Evolutionary conservation across 73 alveolate genomes (phyloP).

Genomic region (Paramecium bursaria): DNA sequence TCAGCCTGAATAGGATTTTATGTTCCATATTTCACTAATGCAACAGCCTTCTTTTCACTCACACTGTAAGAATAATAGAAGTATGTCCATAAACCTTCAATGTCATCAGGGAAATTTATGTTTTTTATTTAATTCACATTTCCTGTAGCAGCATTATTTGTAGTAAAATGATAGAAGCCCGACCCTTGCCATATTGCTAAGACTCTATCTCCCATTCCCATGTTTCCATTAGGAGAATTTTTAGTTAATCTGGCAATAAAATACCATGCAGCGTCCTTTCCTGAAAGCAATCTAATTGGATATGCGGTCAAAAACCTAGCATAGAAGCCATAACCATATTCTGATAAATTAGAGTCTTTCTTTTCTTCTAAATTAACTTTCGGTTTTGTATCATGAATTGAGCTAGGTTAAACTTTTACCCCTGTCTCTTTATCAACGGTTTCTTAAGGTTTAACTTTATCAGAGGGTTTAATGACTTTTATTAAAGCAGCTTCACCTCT

Average conservation of each 20-base stretch:
- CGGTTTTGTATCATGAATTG: background rate
- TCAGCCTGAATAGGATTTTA: constrained; percentile 16
- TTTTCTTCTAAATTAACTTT: background rate
- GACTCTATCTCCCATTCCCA: constrained; percentile 60
- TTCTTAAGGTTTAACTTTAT: background rate
- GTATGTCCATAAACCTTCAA: constrained; percentile 67
- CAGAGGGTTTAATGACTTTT: constrained; percentile 13
- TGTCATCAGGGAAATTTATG: constrained; percentile 56
- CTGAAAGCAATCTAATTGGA: constrained; percentile 15
- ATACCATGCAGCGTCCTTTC: constrained; percentile 52
- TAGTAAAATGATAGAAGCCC: constrained; percentile 62
- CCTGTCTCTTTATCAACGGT: constrained; percentile 17
- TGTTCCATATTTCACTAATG: constrained; percentile 18
- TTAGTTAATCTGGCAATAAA: constrained; percentile 48
- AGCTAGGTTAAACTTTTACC: background rate
- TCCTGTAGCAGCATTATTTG: constrained; percentile 16
- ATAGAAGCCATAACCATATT: constrained; percentile 58
- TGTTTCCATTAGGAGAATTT: constrained; percentile 11
- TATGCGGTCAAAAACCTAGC: constrained; percentile 57
- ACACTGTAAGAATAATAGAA: constrained; percentile 39
- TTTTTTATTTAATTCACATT: constrained; percentile 42
- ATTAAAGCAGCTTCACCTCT: constrained; percentile 24
- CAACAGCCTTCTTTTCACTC: constrained; percentile 31
- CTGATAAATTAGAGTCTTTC: background rate
- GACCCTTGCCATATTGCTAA: constrained; percentile 61